Evolutionary conservation across 139 green algal genomes (phyloP), one percentile per base, ranked within the genome.

Genomic region (Chlorella sorokiniana): DNA sequence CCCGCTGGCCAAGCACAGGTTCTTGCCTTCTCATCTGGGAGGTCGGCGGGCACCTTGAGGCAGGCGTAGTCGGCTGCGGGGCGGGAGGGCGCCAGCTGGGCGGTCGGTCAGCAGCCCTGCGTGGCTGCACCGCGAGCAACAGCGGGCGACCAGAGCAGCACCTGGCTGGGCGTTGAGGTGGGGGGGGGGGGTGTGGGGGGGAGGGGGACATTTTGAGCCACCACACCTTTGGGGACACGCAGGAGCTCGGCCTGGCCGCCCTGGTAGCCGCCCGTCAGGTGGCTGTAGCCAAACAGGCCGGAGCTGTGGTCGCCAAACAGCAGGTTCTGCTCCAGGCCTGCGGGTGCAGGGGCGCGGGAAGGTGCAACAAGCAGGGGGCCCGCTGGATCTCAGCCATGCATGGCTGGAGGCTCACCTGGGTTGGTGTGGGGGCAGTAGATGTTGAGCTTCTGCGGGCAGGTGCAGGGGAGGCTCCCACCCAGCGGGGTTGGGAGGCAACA

Each of bases 221-320:
- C 52, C 6, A 61, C 27, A 20, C 52, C 11, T 61, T 3, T 61
- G 0, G 88, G 91, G 22, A 94, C 89, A 1, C 91, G 72, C n/a
- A 89, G 87, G 69, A 86, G 93, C 69, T 95, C 90, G 2, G 92
- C 91, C 86, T 95, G 92, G 14, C 92, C 89, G 14, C 92, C 92
- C 56, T 86, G 81, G 56, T 85, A 93, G 51, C 91, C 90, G 10
- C 92, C 90, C 8, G 87, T 93, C 38, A 94, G 48, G 81, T 93
- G 89, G 2, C 73, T 82, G 87, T 93, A 88, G 7, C 85, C 86
- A 61, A 85, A 69, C 48, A 90, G 61, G 29, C 86, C 86, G 23
- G 81, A 76, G 1, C 80, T 89, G 65, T 75, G 71, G 64, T 91
- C 71, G 0, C 86, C 86, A 78, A 87, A 91, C 38, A 91, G 23